phyloP scores from a whole-genome alignment of 768 basidiomycete species.

The Sarcodon sp. region DNA sequence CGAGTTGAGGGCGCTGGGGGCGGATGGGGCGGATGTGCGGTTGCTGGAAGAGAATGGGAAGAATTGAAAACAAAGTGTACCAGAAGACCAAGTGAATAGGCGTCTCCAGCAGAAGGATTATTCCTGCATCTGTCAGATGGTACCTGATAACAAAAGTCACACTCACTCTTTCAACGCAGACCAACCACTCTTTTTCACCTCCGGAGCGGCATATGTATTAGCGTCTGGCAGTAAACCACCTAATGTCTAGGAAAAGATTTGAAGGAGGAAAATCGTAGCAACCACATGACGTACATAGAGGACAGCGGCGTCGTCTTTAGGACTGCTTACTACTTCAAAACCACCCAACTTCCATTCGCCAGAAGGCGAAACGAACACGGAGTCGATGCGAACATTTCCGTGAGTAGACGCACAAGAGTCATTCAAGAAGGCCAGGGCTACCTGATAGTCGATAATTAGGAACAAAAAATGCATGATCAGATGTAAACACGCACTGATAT shows the following conservation, averaged over 20 bases:
- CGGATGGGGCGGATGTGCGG: slow-evolving; percentile 59
- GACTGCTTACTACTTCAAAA: slow-evolving; percentile 80
- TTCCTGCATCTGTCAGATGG: slow-evolving; percentile 18
- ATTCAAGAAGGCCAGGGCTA: slow-evolving; percentile 85
- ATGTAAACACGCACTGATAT: slow-evolving; percentile 53
- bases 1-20: slow-evolving; percentile 66
- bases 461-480: neutral
- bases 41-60: slow-evolving; percentile 53
- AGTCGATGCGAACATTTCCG: slow-evolving; percentile 59
- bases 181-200: slow-evolving; percentile 86
- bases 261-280: slow-evolving; percentile 4
- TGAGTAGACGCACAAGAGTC: slow-evolving; percentile 74
- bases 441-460: slow-evolving; percentile 27
- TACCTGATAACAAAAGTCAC: neutral
- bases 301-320: slow-evolving; percentile 65
- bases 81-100: slow-evolving; percentile 81
- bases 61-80: slow-evolving; percentile 86
- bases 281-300: slow-evolving; percentile 55
- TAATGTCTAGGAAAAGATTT: slow-evolving; percentile 36
- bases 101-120: slow-evolving; percentile 47
- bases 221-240: slow-evolving; percentile 54
- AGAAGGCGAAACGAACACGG: slow-evolving; percentile 83
- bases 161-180: slow-evolving; percentile 68
- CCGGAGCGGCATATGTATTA: slow-evolving; percentile 57
- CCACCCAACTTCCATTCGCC: slow-evolving; percentile 97